phyloP scores from a whole-genome alignment of 441 rosid species.

The Melastoma candidum region DNA sequence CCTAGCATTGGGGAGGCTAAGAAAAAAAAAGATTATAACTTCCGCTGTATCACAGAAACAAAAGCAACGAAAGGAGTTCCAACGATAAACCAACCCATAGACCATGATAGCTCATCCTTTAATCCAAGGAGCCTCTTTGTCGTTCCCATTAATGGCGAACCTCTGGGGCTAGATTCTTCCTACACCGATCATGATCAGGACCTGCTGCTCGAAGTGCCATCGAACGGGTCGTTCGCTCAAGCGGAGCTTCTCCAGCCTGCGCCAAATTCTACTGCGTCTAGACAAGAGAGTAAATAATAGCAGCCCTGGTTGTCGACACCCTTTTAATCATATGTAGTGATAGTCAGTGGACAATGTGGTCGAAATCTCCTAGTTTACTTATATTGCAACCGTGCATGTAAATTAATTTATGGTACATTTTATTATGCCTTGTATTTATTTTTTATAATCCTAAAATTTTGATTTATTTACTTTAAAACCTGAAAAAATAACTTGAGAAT shows the following conservation, averaged over 20 bases:
- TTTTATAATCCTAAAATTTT: too few relatives aligned
- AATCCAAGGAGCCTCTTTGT: constrained; percentile 72
- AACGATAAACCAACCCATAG: constrained; percentile 39
- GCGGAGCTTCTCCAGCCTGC: constrained; percentile 80
- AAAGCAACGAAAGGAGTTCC: constrained; percentile 8
- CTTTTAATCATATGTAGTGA: constrained; percentile 24
- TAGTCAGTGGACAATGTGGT: constrained; percentile 6
- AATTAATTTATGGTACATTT: too few relatives aligned
- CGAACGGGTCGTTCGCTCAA: constrained; percentile 69
- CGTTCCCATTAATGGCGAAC: constrained; percentile 55
- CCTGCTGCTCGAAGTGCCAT: constrained; percentile 77
- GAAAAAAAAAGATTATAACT: too few relatives aligned
- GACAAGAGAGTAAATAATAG: constrained; percentile 49
- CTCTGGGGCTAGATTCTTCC: constrained; percentile 49
- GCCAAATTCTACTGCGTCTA: constrained; percentile 29
- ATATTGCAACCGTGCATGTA: too few relatives aligned
- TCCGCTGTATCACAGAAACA: constrained; percentile 29
- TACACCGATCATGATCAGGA: constrained; percentile 77
- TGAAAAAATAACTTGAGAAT: too few relatives aligned
- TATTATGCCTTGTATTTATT: too few relatives aligned
- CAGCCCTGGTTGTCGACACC: constrained; percentile 37
- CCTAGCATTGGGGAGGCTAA: not conserved
- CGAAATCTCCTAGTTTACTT: too few relatives aligned
- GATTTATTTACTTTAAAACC: too few relatives aligned
- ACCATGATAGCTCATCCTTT: constrained; percentile 58